Conservation (phyloP, 352 stramenopile species). For the Globisporangium recalcitrans region DNA sequence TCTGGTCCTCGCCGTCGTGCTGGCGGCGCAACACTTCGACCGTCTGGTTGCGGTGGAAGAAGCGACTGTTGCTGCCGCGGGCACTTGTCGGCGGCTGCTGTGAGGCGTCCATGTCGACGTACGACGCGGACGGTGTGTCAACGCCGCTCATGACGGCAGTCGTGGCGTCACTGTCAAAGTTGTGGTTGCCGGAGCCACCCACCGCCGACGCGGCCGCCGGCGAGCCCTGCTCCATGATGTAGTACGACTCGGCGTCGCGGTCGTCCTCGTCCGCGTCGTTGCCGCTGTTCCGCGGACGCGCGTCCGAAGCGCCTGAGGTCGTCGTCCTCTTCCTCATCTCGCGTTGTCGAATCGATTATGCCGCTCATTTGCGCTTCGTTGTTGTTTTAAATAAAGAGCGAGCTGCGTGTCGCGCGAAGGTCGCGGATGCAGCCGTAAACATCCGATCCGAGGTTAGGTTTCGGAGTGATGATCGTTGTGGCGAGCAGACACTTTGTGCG, state of each 20-base stretch:
- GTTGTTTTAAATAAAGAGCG: not conserved
- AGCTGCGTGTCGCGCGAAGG: conserved; percentile 1
- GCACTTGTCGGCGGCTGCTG: conserved; percentile 15
- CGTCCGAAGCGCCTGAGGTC: not conserved
- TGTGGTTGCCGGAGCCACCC: not conserved
- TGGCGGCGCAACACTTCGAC: conserved; percentile 57
- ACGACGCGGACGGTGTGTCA: conserved; percentile 16
- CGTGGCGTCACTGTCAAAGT: conserved; percentile 3
- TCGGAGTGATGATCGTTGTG: too few relatives aligned
- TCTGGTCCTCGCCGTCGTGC: conserved; percentile 16
- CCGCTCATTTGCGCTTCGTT: not conserved
- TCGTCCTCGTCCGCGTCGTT: not conserved
- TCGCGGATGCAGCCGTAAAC: not conserved
- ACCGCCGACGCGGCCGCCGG: not conserved
- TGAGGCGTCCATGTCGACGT: conserved; percentile 17
- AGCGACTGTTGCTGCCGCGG: conserved; percentile 18
- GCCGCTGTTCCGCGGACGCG: not conserved
- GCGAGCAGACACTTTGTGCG: too few relatives aligned
- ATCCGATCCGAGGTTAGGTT: too few relatives aligned
- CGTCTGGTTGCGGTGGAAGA: conserved; percentile 73
- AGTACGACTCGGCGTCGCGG: conserved; percentile 7
- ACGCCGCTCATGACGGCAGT: conserved; percentile 18
- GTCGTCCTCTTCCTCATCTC: conserved; percentile 10
- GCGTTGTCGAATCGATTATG: conserved; percentile 2
- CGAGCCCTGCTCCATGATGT: conserved; percentile 15